Conservation (phyloP, 1,284 basidiomycete species). For the Pyrrhoderma noxium region DNA sequence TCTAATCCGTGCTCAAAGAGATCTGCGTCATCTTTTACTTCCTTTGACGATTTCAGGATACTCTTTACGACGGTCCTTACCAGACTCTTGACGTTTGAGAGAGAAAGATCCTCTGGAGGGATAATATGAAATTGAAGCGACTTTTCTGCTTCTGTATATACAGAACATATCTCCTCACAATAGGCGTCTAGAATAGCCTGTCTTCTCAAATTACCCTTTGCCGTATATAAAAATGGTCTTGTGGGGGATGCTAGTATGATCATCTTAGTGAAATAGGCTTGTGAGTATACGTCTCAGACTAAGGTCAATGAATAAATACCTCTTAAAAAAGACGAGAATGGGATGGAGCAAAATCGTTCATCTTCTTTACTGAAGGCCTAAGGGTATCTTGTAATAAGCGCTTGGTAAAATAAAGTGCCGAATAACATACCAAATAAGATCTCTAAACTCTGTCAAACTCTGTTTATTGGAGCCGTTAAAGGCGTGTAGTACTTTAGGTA, state of each 20-base stretch:
- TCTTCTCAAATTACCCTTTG: conserved; percentile 29
- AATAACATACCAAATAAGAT: conserved; percentile 8
- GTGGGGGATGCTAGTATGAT: conserved; percentile 11
- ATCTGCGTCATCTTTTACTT: conserved; percentile 27
- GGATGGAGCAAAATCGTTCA: conserved; percentile 25
- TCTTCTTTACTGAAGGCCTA: conserved; percentile 24
- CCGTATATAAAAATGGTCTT: conserved; percentile 25
- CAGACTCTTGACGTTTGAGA: conserved; percentile 14
- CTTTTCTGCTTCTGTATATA: conserved; percentile 22
- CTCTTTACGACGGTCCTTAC: conserved; percentile 17
- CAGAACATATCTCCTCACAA: conserved; percentile 27
- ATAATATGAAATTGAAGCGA: conserved; percentile 11
- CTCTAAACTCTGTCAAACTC: conserved; percentile 7
- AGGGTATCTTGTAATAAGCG: neutral
- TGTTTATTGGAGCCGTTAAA: conserved; percentile 1
- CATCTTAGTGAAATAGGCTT: conserved; percentile 6
- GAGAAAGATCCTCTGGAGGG: neutral
- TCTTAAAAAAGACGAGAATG: conserved; percentile 28
- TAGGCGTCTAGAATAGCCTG: conserved; percentile 25
- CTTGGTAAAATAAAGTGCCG: neutral
- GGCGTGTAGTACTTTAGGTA: conserved; percentile 25
- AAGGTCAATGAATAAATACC: neutral
- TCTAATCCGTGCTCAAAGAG: conserved; percentile 37
- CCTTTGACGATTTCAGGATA: neutral
- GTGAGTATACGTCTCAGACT: neutral